Base-by-base conservation (phyloP, 805 yeast species). In the Starmerella gropengiesseri region DNA sequence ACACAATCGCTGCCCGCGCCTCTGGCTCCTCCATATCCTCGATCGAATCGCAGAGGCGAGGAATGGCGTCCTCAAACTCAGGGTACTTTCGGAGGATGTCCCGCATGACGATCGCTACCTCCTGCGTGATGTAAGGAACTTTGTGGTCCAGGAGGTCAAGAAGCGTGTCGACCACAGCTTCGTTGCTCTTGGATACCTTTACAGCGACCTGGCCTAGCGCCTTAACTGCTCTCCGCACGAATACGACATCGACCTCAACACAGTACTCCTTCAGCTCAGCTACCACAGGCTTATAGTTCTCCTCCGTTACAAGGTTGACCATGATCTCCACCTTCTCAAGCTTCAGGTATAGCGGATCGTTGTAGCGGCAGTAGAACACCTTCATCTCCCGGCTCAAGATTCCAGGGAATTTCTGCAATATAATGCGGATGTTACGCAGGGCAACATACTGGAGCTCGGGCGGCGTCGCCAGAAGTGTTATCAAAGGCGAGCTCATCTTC, bases 381-480 rank as follows among this genome's bases (percentile, higher is more conserved):
- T 94, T 74, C 54, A 86, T 66, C 58, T 89, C 95, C 50, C 77
- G 76, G 14, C 80, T 68, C 46, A 89, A 67, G 18, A 89, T 68
- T 37, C 69, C 71, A 5, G 98, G 97, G 60, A 83, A 85, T 60
- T 82, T 82, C 57, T 87, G 95, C 49, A 89, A 69, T 35, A 89
- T 77, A 53, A 89, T 80, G 60, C 95, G 73, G 47, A 91, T 86
- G 61, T 91, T 91, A 59, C 86, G 81, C 55, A 89, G 68, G 1
- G 95, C 91, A 35, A 89, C 95, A 55, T 81, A 89, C 63, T 91
- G 97, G 37, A 93, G 83, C 61, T 91, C 98, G 1, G 95, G 94
- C 9, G 94, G 82, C 7, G 86, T 77, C 7, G 89, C 79, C 47
- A 87, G 77, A 48, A 89, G 64, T 0, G 96, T 84, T 8, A 87